These are phyloP conservation scores for Beverwykella pulmonaria DNA, from an alignment of 495 filamentous ascomycete genomes.

Conservation along the genomic window DNA sequence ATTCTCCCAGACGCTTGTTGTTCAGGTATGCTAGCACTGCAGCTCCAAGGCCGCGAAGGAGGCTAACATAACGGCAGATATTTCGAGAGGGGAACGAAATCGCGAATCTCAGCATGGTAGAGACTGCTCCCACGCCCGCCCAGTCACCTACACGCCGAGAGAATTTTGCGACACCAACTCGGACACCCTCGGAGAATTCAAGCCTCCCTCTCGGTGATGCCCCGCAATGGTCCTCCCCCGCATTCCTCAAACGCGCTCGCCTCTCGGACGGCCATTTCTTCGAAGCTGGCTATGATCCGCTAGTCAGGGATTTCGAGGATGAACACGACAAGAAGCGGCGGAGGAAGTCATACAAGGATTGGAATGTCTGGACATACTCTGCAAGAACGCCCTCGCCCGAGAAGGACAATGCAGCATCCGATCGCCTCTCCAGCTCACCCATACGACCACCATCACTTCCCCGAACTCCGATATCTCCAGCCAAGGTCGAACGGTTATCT, in stretches of 20 bases:
- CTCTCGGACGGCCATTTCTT: constrained; percentile 63
- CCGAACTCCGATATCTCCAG: constrained; percentile 10
- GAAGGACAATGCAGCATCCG: constrained; percentile 49
- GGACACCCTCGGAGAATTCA: background rate
- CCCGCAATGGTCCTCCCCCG: constrained; percentile 68
- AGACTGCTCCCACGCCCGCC: constrained; percentile 25
- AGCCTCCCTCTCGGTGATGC: background rate
- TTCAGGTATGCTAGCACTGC: constrained; percentile 55
- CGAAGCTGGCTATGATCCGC: constrained; percentile 65
- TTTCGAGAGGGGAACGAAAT: constrained; percentile 16
- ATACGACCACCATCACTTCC: constrained; percentile 7
- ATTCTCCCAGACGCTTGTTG: constrained; percentile 58
- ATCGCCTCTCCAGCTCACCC: constrained; percentile 20
- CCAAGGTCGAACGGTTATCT: background rate
- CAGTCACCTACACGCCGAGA: constrained; percentile 9
- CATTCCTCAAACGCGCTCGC: constrained; percentile 68
- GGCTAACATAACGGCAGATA: constrained; percentile 16
- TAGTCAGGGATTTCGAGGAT: constrained; percentile 63
- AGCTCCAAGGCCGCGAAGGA: background rate
- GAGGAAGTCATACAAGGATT: constrained; percentile 68
- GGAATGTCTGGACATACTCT: constrained; percentile 69
- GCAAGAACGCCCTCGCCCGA: constrained; percentile 68
- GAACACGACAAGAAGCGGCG: constrained; percentile 68
- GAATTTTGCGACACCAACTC: constrained; percentile 37
- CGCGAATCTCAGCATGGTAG: constrained; percentile 27